Percentiles rank a stretch among this genome's conserved stretches.
phyloP scores from a whole-genome alignment of 2,329 filamentous ascomycete genomes.

The Monilinia fructicola region DNA sequence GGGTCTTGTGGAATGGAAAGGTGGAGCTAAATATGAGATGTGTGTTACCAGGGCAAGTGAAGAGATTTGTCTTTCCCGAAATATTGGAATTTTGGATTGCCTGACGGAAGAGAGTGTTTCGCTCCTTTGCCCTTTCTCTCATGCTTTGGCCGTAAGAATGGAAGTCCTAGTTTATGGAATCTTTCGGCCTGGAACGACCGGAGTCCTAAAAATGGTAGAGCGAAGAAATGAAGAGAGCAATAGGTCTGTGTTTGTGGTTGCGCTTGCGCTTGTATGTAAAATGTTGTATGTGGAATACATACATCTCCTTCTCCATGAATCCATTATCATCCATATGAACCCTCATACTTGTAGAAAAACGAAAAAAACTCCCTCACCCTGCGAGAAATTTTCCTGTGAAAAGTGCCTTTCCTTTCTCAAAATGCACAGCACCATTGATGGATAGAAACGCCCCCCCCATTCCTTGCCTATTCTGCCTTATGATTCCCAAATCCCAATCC shows the following conservation, averaged over 20 bases:
- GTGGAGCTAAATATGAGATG: background rate
- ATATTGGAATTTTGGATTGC: conserved; percentile 5
- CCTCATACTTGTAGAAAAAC: conserved; percentile 7
- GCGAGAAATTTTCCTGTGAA: conserved; percentile 8
- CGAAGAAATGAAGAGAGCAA: background rate
- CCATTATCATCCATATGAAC: conserved; percentile 17
- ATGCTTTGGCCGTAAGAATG: background rate
- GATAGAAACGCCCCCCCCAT: conserved; percentile 15
- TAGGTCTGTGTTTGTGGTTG: conserved; percentile 10
- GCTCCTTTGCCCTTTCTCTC: background rate
- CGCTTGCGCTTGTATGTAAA: background rate
- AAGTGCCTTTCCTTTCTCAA: background rate
- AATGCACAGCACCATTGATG: conserved; percentile 1
- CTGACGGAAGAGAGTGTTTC: background rate
- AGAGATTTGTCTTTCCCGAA: background rate
- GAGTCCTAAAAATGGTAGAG: background rate
- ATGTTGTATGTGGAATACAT: conserved; percentile 16
- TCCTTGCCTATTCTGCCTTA: conserved; percentile 7
- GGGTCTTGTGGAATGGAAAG: too few species aligned
- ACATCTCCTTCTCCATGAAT: conserved; percentile 14
- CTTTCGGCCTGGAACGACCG: background rate
- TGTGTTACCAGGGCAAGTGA: conserved; percentile 4
- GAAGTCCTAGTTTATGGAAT: background rate
- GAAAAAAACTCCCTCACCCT: conserved; percentile 8
- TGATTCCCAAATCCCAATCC: conserved; percentile 12